Percentiles rank a stretch among this genome's conserved stretches.
Evolutionary conservation across 1,284 basidiomycete species (phyloP).

Genomic region (Ustilago cynodontis): DNA sequence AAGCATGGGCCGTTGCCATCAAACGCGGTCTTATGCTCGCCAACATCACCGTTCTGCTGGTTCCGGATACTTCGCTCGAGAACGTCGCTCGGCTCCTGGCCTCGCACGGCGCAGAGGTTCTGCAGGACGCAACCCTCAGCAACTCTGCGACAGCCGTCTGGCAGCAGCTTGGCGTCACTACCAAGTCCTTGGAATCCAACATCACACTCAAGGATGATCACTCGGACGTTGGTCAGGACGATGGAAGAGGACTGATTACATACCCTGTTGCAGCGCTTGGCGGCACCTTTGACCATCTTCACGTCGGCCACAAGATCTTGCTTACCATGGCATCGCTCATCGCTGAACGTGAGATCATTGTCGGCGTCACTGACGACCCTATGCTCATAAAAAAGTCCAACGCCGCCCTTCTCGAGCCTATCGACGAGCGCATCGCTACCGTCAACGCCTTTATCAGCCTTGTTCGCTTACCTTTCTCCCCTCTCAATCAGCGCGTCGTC

Average conservation of each 20-base stretch:
- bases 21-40: slow-evolving; percentile 42
- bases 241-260: slow-evolving; percentile 28
- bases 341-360: slow-evolving; percentile 81
- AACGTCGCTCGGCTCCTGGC: slow-evolving; percentile 9
- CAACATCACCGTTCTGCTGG: slow-evolving; percentile 60
- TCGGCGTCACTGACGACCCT: slow-evolving; percentile 83
- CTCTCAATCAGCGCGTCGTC: slow-evolving; percentile 53
- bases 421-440: slow-evolving; percentile 71
- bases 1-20: slow-evolving; percentile 61
- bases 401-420: slow-evolving; percentile 78
- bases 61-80: slow-evolving; percentile 25
- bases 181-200: slow-evolving; percentile 9
- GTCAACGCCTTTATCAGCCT: slow-evolving; percentile 62
- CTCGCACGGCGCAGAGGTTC: slow-evolving; percentile 5
- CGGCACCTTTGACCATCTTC: slow-evolving; percentile 96
- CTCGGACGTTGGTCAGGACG: slow-evolving; percentile 28
- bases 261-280: slow-evolving; percentile 73
- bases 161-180: slow-evolving; percentile 11
- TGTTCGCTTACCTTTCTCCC: slow-evolving; percentile 30
- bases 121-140: slow-evolving; percentile 18
- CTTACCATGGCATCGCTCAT: slow-evolving; percentile 91
- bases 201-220: slow-evolving; percentile 5
- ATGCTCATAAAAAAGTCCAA: slow-evolving; percentile 83
- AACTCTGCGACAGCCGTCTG: slow-evolving; percentile 2
- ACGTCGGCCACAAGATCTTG: slow-evolving; percentile 96